Conservation (phyloP, 2,329 filamentous ascomycete species). For the Calonectria pseudoreteaudii region DNA sequence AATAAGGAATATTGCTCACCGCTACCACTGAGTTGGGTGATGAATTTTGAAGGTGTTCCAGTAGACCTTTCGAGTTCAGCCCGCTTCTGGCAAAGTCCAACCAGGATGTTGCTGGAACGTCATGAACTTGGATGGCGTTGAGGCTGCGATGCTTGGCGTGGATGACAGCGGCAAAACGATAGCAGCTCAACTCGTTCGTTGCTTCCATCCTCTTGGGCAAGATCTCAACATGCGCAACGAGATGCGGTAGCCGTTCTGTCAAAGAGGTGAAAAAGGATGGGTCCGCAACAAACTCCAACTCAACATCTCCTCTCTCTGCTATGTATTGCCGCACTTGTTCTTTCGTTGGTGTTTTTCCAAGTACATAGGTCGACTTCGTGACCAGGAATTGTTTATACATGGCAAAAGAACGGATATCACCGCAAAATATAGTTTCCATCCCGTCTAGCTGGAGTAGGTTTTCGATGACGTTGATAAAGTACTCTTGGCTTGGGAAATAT, state of each 20-base stretch:
- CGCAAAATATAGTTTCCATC: conserved; percentile 33
- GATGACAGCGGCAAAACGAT: conserved; percentile 44
- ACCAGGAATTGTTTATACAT: conserved; percentile 31
- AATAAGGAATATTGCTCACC: conserved; percentile 41
- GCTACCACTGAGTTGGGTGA: conserved; percentile 9
- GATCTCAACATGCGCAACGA: conserved; percentile 43
- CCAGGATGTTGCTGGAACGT: conserved; percentile 29
- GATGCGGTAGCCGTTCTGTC: conserved; percentile 25
- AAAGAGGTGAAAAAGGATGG: conserved; percentile 41
- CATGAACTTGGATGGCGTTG: conserved; percentile 5
- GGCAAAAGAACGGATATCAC: conserved; percentile 37
- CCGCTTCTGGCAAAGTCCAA: conserved; percentile 31
- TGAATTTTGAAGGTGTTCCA: conserved; percentile 19
- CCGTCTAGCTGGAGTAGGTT: conserved; percentile 19
- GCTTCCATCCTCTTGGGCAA: conserved; percentile 44
- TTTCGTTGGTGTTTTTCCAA: conserved; percentile 16
- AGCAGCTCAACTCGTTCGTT: conserved; percentile 45
- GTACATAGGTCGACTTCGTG: conserved; percentile 3
- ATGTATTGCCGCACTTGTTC: conserved; percentile 18
- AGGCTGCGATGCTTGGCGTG: conserved; percentile 19
- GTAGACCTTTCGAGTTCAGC: conserved; percentile 22
- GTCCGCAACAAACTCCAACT: conserved; percentile 40
- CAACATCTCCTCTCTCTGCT: conserved; percentile 21
- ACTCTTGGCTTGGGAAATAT: conserved; percentile 43
- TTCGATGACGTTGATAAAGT: conserved; percentile 33